Conservation (phyloP, 1,139 yeast genomes). For the Yamadazyma friedrichii region DNA sequence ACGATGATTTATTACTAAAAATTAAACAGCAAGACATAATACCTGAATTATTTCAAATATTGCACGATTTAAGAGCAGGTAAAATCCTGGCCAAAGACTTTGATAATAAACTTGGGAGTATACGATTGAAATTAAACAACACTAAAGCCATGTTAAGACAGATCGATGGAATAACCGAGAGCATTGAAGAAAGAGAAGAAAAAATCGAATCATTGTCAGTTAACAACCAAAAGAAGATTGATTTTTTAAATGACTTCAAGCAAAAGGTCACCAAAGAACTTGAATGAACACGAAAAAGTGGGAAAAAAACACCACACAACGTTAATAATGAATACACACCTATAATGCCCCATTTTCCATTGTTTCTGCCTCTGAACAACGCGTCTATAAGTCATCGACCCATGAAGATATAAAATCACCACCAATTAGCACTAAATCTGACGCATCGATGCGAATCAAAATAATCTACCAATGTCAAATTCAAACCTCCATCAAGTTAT, state of each 20-base stretch:
- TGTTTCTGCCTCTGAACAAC: no score
- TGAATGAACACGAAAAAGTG: no score
- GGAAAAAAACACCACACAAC: no score
- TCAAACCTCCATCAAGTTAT: background rate
- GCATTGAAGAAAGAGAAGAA: slow-evolving; percentile 27
- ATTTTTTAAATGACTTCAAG: slow-evolving; percentile 16
- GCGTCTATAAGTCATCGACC: no score
- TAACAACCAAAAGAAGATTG: slow-evolving; percentile 26
- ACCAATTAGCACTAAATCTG: no score
- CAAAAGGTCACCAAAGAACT: background rate
- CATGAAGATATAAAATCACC: no score
- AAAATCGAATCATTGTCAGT: slow-evolving; percentile 25
- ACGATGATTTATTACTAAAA: slow-evolving; percentile 21
- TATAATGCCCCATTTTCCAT: no score
- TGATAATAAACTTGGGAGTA: slow-evolving; percentile 43
- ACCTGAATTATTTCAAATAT: slow-evolving; percentile 37
- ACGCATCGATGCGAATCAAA: no score
- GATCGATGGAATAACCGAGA: slow-evolving; percentile 41
- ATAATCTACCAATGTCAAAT: slow-evolving; percentile 1
- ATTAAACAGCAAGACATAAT: slow-evolving; percentile 33
- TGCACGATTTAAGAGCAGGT: slow-evolving; percentile 37
- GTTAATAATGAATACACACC: no score
- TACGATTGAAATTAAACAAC: slow-evolving; percentile 35
- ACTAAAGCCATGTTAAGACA: slow-evolving; percentile 32
- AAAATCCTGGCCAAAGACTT: slow-evolving; percentile 43